These are phyloP conservation scores for Paralagenidium karlingii DNA, from an alignment of 352 stramenopile genomes.

Conservation along the genomic window DNA sequence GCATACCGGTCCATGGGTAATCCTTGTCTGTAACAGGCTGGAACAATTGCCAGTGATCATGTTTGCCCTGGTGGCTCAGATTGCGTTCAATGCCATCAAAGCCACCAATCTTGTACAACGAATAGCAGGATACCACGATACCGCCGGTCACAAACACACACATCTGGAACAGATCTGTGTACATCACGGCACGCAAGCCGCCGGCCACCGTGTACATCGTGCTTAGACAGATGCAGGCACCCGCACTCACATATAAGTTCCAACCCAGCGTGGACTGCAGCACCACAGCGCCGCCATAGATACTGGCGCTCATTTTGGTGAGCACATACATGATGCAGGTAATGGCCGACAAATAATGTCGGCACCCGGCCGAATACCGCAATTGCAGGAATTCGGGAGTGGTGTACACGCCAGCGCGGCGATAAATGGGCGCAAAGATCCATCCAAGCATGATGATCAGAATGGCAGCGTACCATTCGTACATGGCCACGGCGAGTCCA, in stretches of 20 bases:
- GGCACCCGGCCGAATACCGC: slow-evolving; percentile 26
- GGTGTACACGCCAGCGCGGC: slow-evolving; percentile 36
- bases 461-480: slow-evolving; percentile 47
- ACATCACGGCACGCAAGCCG: slow-evolving; percentile 51
- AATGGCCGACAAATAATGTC: slow-evolving; percentile 44
- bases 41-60: slow-evolving; percentile 37
- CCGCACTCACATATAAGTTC: slow-evolving; percentile 38
- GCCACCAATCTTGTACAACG: slow-evolving; percentile 37
- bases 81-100: slow-evolving; percentile 35
- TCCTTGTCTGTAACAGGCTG: slow-evolving; percentile 30
- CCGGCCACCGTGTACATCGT: slow-evolving; percentile 45
- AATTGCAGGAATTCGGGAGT: slow-evolving; percentile 40
- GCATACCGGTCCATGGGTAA: slow-evolving; percentile 61
- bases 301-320: slow-evolving; percentile 51
- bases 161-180: slow-evolving; percentile 61
- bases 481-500: slow-evolving; percentile 46
- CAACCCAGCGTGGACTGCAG: slow-evolving; percentile 43
- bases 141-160: slow-evolving; percentile 45
- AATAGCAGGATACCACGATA: slow-evolving; percentile 38
- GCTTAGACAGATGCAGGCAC: slow-evolving; percentile 33
- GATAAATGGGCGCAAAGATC: slow-evolving; percentile 56
- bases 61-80: slow-evolving; percentile 21
- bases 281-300: slow-evolving; percentile 51
- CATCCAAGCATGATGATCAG: slow-evolving; percentile 40
- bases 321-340: slow-evolving; percentile 54